Evolutionary conservation across 1,284 basidiomycete genomes (phyloP).

Genomic region (Puccinia coronata): DNA sequence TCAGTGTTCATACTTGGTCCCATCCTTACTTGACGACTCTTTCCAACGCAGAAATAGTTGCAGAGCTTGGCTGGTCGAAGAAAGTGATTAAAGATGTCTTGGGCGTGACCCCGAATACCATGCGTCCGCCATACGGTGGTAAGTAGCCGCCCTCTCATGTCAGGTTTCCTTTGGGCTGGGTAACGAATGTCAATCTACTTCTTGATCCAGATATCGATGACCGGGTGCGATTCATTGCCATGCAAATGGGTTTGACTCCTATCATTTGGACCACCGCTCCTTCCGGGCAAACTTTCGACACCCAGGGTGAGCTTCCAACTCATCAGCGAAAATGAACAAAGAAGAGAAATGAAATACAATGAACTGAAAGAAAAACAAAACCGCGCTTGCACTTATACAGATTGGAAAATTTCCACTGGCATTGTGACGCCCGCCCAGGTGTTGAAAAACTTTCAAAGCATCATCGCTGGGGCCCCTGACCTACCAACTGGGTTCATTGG

Average conservation of each 20-base stretch:
- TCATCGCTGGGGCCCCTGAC: conserved; percentile 53
- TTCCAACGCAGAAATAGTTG: conserved; percentile 82
- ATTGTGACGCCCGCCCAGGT: conserved; percentile 55
- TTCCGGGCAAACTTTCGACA: conserved; percentile 68
- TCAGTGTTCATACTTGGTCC: conserved; percentile 62
- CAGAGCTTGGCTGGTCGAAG: conserved; percentile 83
- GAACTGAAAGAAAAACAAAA: too few species aligned
- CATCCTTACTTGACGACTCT: conserved; percentile 70
- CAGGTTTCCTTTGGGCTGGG: neutral
- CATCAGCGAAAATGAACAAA: too few species aligned
- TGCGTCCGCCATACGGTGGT: conserved; percentile 67
- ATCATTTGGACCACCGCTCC: conserved; percentile 73
- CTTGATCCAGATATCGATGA: conserved; percentile 67
- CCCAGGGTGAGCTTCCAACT: conserved; percentile 65
- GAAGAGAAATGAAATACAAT: too few species aligned
- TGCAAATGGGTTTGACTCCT: conserved; percentile 75
- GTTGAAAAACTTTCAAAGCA: conserved; percentile 54
- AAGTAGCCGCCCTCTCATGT: too few species aligned
- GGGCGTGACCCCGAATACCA: conserved; percentile 77
- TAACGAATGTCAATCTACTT: conserved; percentile 50
- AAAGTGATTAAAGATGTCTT: conserved; percentile 48
- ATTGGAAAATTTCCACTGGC: conserved; percentile 56
- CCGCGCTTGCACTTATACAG: conserved; percentile 26
- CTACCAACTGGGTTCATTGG: conserved; percentile 69
- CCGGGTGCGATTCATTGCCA: conserved; percentile 78